Conservation (phyloP, 2,329 filamentous ascomycete species). For the Elsinoe arachidis region DNA sequence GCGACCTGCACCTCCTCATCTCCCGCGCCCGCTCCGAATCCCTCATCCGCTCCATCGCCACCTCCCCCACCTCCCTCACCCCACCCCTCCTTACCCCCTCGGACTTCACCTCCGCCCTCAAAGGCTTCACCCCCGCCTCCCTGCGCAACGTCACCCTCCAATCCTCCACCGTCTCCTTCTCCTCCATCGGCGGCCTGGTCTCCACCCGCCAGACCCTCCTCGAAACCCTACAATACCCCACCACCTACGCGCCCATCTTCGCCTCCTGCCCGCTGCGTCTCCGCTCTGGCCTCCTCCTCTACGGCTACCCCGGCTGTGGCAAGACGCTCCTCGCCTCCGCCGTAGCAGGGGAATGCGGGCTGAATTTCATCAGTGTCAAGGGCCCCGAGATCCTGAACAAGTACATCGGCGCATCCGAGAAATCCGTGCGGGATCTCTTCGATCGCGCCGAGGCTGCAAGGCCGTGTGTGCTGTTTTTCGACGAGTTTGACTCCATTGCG, state of each 20-base stretch:
- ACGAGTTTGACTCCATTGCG: constrained; percentile 96
- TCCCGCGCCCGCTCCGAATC: constrained; percentile 85
- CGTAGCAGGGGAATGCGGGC: constrained; percentile 92
- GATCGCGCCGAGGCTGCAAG: constrained; percentile 83
- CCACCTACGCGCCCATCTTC: constrained; percentile 96
- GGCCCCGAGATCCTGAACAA: constrained; percentile 98
- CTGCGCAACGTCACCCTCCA: constrained; percentile 91
- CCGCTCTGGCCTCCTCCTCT: constrained; percentile 83
- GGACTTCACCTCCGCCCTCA: constrained; percentile 78
- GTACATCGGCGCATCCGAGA: constrained; percentile 96
- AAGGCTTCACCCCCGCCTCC: constrained; percentile 90
- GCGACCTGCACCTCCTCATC: constrained; percentile 78
- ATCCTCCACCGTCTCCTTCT: constrained; percentile 84
- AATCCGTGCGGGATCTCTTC: constrained; percentile 90
- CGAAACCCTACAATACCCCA: constrained; percentile 93
- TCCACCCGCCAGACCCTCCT: constrained; percentile 84
- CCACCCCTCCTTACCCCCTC: constrained; percentile 50
- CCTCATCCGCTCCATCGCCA: constrained; percentile 68
- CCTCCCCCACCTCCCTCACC: constrained; percentile 29
- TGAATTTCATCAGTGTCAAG: constrained; percentile 98
- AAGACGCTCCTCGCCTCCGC: constrained; percentile 93
- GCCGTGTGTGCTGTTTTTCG: constrained; percentile 94
- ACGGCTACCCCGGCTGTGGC: constrained; percentile 91
- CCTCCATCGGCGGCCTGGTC: constrained; percentile 78
- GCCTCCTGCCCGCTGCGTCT: constrained; percentile 91